Evolutionary conservation across 1,284 basidiomycete species (phyloP).

Genomic region (Taiwanofungus camphoratus): DNA sequence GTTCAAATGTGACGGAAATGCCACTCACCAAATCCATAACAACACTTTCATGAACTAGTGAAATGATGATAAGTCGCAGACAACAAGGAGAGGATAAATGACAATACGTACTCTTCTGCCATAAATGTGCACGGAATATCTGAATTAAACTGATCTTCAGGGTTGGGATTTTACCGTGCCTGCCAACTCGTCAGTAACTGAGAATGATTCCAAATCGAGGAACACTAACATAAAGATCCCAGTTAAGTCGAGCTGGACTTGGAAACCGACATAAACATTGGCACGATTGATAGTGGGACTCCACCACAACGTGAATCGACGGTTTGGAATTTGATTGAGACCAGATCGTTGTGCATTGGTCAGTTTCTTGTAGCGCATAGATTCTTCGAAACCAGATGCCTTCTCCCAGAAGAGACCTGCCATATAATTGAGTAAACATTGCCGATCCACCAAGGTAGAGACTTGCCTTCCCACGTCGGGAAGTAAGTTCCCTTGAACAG

Average conservation of each 20-base stretch:
- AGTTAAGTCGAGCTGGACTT: conserved; percentile 96
- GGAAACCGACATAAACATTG: conserved; percentile 99
- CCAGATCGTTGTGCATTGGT: conserved; percentile 96
- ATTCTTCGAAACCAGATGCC: conserved; percentile 91
- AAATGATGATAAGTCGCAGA: conserved; percentile 9
- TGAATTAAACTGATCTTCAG: conserved; percentile 98
- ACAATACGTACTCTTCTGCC: conserved; percentile 85
- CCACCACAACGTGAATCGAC: conserved; percentile 99
- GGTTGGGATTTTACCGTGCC: conserved; percentile 98
- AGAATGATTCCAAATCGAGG: neutral
- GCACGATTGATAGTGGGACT: conserved; percentile 97
- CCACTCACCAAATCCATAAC: conserved; percentile 88
- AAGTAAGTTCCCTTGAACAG: conserved; percentile 97
- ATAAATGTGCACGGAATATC: conserved; percentile 99
- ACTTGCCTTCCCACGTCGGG: conserved; percentile 80
- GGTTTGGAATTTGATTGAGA: conserved; percentile 98
- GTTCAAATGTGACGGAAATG: neutral
- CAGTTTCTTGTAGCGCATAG: conserved; percentile 96
- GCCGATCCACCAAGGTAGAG: neutral
- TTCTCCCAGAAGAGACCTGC: conserved; percentile 93
- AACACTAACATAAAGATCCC: conserved; percentile 78
- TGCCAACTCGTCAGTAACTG: conserved; percentile 29
- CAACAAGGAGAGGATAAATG: conserved; percentile 1
- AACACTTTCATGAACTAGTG: conserved; percentile 77
- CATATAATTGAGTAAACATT: conserved; percentile 6